Evolutionary conservation across 2,329 filamentous ascomycete genomes (phyloP).

Genomic region (Lanzia echinophila): DNA sequence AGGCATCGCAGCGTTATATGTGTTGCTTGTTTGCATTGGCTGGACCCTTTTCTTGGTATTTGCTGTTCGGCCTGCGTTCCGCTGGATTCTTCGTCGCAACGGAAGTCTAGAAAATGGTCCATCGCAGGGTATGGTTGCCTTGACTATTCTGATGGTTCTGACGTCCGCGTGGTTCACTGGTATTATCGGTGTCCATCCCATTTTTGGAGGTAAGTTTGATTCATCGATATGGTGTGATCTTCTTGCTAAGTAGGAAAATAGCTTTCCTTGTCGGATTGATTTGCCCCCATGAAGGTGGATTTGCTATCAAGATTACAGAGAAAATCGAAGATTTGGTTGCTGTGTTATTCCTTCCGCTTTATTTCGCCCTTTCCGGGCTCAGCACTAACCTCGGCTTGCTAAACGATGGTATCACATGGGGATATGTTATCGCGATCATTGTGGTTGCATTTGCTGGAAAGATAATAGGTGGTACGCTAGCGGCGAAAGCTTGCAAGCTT

Average conservation of each 20-base stretch:
- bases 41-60: slow-evolving; percentile 72
- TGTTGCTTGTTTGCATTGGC: slow-evolving; percentile 67
- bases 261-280: slow-evolving; percentile 86
- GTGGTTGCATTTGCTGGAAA: slow-evolving; percentile 78
- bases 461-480: slow-evolving; percentile 73
- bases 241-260: slow-evolving; percentile 9
- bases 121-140: slow-evolving; percentile 72
- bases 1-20: slow-evolving; percentile 77
- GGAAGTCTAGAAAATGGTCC: slow-evolving; percentile 82
- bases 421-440: slow-evolving; percentile 78
- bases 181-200: slow-evolving; percentile 87
- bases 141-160: slow-evolving; percentile 75
- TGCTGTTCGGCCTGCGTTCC: slow-evolving; percentile 64
- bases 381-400: slow-evolving; percentile 83
- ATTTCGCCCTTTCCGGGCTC: slow-evolving; percentile 87
- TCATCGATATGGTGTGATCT: neutral
- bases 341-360: slow-evolving; percentile 78
- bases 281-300: slow-evolving; percentile 82
- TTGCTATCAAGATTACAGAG: slow-evolving; percentile 84
- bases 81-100: slow-evolving; percentile 65
- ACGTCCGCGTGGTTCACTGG: slow-evolving; percentile 80
- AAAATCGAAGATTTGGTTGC: slow-evolving; percentile 91
- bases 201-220: slow-evolving; percentile 57
- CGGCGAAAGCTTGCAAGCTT: slow-evolving; percentile 67
- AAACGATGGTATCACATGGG: slow-evolving; percentile 78